Base-by-base conservation (phyloP, 2,329 filamentous ascomycete genomes). In the Verticillium isaacii region DNA sequence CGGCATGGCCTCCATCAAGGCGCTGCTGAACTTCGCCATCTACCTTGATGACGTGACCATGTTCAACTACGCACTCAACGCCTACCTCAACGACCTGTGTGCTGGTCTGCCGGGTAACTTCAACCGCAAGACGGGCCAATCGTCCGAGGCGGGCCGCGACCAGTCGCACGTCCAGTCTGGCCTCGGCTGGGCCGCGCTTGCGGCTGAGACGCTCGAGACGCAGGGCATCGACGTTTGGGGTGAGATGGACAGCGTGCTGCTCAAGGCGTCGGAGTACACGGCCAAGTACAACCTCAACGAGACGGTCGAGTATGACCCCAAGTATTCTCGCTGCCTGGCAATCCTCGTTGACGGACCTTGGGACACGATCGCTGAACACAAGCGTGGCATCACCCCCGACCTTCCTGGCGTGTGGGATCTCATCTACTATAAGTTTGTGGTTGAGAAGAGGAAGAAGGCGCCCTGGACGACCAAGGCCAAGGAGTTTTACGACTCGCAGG, bases 51-150 rank as follows among this genome's bases (percentile, higher is more conserved):
- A 78, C 58, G 70, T 78, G 1, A 64, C 69, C 11, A 67, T 77
- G 66, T 78, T 74, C 52, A 78, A 78, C 61, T 78, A 77, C 62
- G 77, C 76, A 6, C 57, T 79, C 1, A 68, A 75, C 14, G 68
- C 70, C 5, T 75, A 69, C 56, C 66, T 71, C 14, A 74, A 76
- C 19, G 74, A 77, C 58, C 71, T 67, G 2, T 79, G 75, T 57
- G 74, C 72, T 8, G 73, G 76, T 1, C 59, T 74, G 0, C 66
- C 68, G 15, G 71, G 68, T 0, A 74, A 69, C 50, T 72, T 70
- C 57, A 63, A 74, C 25, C 58, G 64, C 0, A 58, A 61, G 25
- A 77, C 75, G 0, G 77, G 76, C 2, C 75, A 79, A 56, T 62
- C 62, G 11, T 66, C 68, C 0, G 77, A 79, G 62, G 66, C 75